These are phyloP conservation scores for Neurospora discreta DNA, from an alignment of 495 filamentous ascomycete species.

Conservation along the genomic window DNA sequence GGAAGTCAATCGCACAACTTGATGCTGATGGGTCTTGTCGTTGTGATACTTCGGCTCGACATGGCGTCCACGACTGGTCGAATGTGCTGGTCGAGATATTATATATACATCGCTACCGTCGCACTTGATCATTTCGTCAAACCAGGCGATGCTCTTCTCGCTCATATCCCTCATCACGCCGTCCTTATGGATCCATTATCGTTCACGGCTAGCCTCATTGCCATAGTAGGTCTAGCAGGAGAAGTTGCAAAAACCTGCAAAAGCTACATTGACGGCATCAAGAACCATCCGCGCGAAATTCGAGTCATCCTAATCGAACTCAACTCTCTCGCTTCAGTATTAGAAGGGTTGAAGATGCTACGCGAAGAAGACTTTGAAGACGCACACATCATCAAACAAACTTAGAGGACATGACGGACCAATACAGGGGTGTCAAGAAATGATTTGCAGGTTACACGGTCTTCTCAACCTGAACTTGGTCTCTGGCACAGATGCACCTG, in stretches of 20 bases:
- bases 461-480: background rate
- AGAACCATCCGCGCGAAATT: conserved; percentile 1
- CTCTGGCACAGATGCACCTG: background rate
- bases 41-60: background rate
- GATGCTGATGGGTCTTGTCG: background rate
- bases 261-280: conserved; percentile 1
- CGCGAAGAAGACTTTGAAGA: background rate
- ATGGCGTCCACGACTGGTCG: background rate
- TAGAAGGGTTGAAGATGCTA: conserved; percentile 1
- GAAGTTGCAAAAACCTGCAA: conserved; percentile 4
- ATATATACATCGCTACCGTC: background rate
- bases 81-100: background rate
- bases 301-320: conserved; percentile 6
- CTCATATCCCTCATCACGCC: background rate
- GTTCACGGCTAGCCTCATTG: conserved; percentile 2
- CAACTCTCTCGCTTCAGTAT: background rate
- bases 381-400: background rate
- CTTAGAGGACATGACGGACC: background rate
- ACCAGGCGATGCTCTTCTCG: background rate
- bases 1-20: background rate
- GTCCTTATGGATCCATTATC: background rate
- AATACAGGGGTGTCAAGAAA: background rate
- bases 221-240: conserved; percentile 1
- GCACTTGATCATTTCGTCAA: background rate
- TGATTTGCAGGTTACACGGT: background rate